Evolutionary conservation across 352 stramenopile genomes (phyloP).

Genomic region (Globisporangium polare): DNA sequence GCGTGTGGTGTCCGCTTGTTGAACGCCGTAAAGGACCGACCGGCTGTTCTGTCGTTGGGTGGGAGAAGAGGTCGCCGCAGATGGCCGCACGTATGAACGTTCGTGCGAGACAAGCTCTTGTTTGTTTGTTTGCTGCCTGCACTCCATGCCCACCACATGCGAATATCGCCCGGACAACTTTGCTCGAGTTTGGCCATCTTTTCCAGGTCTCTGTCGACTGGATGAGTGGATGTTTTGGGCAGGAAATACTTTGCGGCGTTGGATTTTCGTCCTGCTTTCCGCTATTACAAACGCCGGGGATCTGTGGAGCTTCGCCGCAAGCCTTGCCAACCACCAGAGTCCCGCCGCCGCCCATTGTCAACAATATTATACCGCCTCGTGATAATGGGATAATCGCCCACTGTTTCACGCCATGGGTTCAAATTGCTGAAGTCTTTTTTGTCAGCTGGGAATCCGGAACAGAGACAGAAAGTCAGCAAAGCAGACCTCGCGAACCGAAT

Average conservation of each 20-base stretch:
- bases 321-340: background rate
- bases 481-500: slow-evolving; percentile 3
- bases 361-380: background rate
- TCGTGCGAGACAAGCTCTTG: background rate
- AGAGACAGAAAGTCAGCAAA: slow-evolving; percentile 1
- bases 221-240: background rate
- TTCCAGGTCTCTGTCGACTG: background rate
- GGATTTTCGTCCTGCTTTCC: background rate
- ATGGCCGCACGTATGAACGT: background rate
- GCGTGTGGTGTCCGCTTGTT: background rate
- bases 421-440: background rate
- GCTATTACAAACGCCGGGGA: background rate
- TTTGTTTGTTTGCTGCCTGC: background rate
- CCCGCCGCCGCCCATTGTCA: background rate
- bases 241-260: background rate
- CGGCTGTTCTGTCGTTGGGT: background rate
- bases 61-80: background rate
- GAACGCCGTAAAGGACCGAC: background rate
- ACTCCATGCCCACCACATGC: background rate
- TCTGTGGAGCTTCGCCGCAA: background rate
- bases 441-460: slow-evolving; percentile 9
- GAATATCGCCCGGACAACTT: background rate
- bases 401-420: background rate
- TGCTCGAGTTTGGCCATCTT: background rate
- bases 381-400: no score